Evolutionary conservation across 129 eudicot genomes (phyloP).

Genomic region (Tanacetum coccineum): DNA sequence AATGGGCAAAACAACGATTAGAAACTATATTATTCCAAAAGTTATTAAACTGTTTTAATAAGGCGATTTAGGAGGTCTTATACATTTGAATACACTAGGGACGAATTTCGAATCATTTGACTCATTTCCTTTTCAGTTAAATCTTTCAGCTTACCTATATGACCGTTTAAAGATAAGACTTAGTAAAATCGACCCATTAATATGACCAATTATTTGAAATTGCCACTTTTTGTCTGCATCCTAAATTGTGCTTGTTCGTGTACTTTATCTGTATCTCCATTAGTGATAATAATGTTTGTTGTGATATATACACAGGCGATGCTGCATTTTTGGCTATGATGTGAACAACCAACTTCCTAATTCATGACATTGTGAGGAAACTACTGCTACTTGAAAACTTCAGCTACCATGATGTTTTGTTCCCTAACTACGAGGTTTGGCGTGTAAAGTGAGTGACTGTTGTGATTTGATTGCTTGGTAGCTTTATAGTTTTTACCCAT

Average conservation of each 20-base stretch:
- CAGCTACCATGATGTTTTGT: conserved; percentile 23
- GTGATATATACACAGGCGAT: conserved; percentile 51
- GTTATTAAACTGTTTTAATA: neutral
- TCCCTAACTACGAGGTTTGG: conserved; percentile 30
- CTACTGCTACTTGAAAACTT: conserved; percentile 4
- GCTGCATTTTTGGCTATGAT: conserved; percentile 81
- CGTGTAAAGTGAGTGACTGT: conserved; percentile 30
- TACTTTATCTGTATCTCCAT: neutral
- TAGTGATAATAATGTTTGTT: neutral
- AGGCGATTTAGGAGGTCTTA: neutral
- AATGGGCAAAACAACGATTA: neutral
- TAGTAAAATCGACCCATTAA: neutral
- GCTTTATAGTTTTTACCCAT: conserved; percentile 26
- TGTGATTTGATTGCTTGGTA: conserved; percentile 31
- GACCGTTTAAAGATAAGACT: neutral
- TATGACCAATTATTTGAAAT: neutral
- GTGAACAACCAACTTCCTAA: conserved; percentile 21
- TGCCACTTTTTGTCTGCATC: neutral
- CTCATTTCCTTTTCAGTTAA: neutral
- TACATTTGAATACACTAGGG: neutral
- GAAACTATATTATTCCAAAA: neutral
- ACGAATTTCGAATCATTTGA: neutral
- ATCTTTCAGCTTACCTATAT: neutral
- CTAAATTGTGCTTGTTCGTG: neutral
- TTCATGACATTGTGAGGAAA: conserved; percentile 14